Conservation (phyloP, 345 rosid species). For the Ceriops decandra region DNA sequence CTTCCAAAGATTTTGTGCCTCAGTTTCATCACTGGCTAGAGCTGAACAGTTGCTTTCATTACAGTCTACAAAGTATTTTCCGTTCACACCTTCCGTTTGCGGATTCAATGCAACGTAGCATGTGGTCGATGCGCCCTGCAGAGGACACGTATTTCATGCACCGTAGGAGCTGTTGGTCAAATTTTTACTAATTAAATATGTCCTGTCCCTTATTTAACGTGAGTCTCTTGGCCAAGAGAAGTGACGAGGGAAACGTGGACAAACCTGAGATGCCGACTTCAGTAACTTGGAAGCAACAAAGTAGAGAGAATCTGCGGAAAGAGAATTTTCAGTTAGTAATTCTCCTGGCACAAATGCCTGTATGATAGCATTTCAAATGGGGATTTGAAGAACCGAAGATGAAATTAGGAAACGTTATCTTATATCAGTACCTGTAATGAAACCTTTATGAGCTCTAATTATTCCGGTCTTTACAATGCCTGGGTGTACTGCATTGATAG, state of each 20-base stretch:
- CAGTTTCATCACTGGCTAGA: slow-evolving; percentile 63
- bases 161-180: not conserved
- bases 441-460: slow-evolving; percentile 72
- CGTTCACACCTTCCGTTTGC: slow-evolving; percentile 47
- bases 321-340: not conserved
- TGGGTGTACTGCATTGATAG: slow-evolving; percentile 87
- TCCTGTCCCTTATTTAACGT: not conserved
- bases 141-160: not conserved
- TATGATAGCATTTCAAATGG: too few relatives aligned
- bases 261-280: slow-evolving; percentile 75
- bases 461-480: slow-evolving; percentile 94
- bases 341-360: not conserved
- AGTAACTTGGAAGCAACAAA: slow-evolving; percentile 88
- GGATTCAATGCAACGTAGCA: slow-evolving; percentile 85
- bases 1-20: slow-evolving; percentile 58
- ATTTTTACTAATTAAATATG: not conserved
- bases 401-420: not conserved
- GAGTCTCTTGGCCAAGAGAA: slow-evolving; percentile 6
- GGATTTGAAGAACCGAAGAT: not conserved
- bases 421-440: slow-evolving; percentile 55
- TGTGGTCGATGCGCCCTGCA: slow-evolving; percentile 92
- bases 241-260: slow-evolving; percentile 9
- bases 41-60: slow-evolving; percentile 68
- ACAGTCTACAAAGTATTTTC: slow-evolving; percentile 87
- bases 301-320: slow-evolving; percentile 74